phyloP scores from a whole-genome alignment of 768 basidiomycete genomes.

The Tulasnella sp. region DNA sequence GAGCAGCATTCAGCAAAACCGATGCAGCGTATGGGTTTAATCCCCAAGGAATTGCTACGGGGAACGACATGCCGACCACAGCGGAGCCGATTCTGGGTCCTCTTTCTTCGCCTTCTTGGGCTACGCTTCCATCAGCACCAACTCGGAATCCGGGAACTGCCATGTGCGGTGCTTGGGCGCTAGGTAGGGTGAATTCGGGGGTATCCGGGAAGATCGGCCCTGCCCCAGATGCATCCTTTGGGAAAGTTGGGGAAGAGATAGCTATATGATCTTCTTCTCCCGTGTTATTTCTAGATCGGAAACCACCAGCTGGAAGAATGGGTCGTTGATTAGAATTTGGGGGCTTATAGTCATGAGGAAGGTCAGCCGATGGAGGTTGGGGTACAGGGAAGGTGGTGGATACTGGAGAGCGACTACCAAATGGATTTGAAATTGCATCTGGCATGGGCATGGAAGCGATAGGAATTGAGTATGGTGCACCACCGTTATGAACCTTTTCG shows the following conservation, averaged over 20 bases:
- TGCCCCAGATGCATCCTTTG: background rate
- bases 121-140: background rate
- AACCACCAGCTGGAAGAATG: conserved; percentile 1
- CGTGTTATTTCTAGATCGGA: conserved; percentile 1
- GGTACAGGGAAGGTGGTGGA: background rate
- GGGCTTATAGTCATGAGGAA: no score
- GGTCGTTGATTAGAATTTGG: background rate
- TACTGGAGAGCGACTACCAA: no score
- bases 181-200: background rate
- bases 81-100: background rate
- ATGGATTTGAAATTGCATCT: no score
- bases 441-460: background rate
- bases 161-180: background rate
- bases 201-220: background rate
- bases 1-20: conserved; percentile 2
- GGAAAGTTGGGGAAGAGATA: background rate
- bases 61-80: background rate
- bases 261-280: background rate
- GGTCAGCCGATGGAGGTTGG: background rate
- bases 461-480: background rate
- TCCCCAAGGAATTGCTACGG: conserved; percentile 2
- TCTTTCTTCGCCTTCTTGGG: no score
- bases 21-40: conserved; percentile 2
- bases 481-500: conserved; percentile 7
- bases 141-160: conserved; percentile 7